phyloP scores from a whole-genome alignment of 2,329 filamentous ascomycete genomes.

The Fusarium brachygibbosum region DNA sequence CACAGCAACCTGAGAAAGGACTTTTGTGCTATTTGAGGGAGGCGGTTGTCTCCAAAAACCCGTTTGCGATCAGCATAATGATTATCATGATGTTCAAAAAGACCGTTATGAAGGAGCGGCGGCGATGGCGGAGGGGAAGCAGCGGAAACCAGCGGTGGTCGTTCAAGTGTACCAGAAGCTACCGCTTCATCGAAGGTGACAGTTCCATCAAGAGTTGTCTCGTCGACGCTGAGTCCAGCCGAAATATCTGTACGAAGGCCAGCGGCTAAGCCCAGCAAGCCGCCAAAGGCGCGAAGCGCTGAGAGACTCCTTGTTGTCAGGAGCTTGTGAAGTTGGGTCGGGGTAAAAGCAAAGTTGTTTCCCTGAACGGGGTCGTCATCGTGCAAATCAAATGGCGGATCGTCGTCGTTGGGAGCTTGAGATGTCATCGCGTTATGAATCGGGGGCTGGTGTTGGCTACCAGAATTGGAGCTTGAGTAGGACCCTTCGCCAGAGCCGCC shows the following conservation, averaged over 20 bases:
- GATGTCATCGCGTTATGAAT: slow-evolving; percentile 22
- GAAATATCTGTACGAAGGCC: slow-evolving; percentile 64
- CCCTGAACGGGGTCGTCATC: slow-evolving; percentile 47
- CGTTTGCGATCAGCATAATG: slow-evolving; percentile 72
- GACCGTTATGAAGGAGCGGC: slow-evolving; percentile 46
- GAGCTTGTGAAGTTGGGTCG: slow-evolving; percentile 67
- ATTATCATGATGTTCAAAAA: slow-evolving; percentile 49
- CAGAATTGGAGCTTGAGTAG: slow-evolving; percentile 28
- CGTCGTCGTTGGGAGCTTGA: slow-evolving; percentile 12
- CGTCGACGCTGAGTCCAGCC: slow-evolving; percentile 65
- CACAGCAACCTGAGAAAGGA: slow-evolving; percentile 75
- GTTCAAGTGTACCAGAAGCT: slow-evolving; percentile 54
- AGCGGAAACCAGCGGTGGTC: slow-evolving; percentile 45
- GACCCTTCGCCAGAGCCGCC: slow-evolving; percentile 38
- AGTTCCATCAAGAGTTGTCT: slow-evolving; percentile 59
- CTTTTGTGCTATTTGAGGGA: slow-evolving; percentile 73
- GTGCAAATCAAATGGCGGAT: slow-evolving; percentile 46
- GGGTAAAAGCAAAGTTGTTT: slow-evolving; percentile 68
- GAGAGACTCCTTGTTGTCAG: slow-evolving; percentile 63
- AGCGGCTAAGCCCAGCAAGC: slow-evolving; percentile 64
- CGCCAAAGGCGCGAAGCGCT: slow-evolving; percentile 66
- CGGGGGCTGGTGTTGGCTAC: slow-evolving; percentile 23
- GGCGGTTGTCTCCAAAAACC: slow-evolving; percentile 74
- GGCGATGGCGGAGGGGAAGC: slow-evolving; percentile 41
- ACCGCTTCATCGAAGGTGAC: slow-evolving; percentile 66